Base-by-base conservation (phyloP, 306 rosid species). In the Ammopiptanthus mongolicus region DNA sequence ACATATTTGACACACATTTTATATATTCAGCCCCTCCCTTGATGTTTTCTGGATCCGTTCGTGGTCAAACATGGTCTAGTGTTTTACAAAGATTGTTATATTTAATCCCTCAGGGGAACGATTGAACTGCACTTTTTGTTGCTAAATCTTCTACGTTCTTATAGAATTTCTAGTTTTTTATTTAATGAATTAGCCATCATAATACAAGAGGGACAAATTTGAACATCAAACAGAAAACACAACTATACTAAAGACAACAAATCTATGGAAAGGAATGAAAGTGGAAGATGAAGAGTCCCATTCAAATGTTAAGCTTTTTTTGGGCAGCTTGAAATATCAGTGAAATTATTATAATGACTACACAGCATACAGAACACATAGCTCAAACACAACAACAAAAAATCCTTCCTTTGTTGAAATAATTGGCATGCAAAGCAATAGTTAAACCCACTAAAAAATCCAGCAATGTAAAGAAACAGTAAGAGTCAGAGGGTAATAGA, bases 391-490 rank as follows among this genome's bases (percentile, higher is more conserved):
- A 59, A 18, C 15, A 10, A 76, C 5, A 48, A 3, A 15, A 46
- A 31, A 8, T 8, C 1, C 2, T 65, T 3, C 66, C 33, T 31
- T 53, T 12, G 60, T 46, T 51, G 51, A 60, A 72, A 77, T 36
- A 44, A 65, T 36, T 51, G 66, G 34, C 12, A 39, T 11, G 50
- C 69, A 69, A 74, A 61, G 51, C 18, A 56, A 44, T 1, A 65
- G 5, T 66, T 0, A 70, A 59, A 55, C 25, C 41, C 10, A 22
- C 34, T 7, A 37, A 55, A 13, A 71, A 23, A 53, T 14, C 46
- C 63, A 62, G 71, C 70, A 80, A 51, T 71, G 70, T 46, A 48
- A 73, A 75, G 31, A 64, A 66, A 23, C 42, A 61, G 65, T 34
- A 21, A 11, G 10, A 47, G 6, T 13, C 41, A 57, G 53, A 57